phyloP scores from a whole-genome alignment of 2,329 filamentous ascomycete species.

The Juglanconis sp. region DNA sequence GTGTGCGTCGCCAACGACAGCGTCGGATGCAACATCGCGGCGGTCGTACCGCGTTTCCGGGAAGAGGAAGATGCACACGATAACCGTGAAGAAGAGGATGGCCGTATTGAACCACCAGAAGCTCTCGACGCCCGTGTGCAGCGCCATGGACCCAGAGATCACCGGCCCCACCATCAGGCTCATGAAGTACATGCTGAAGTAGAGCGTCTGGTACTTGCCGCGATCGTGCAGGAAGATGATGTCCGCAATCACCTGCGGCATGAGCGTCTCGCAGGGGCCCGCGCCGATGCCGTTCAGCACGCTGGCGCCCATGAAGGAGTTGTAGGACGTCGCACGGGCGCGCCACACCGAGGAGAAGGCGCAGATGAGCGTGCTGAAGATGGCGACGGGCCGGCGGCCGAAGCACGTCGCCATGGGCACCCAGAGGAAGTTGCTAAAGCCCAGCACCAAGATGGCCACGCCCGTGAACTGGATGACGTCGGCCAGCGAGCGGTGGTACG shows the following conservation, averaged over 20 bases:
- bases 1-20: constrained; percentile 10
- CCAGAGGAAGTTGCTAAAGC: constrained; percentile 53
- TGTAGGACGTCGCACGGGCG: constrained; percentile 54
- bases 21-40: constrained; percentile 27
- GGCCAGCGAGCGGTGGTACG: constrained; percentile 50
- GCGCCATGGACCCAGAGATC: constrained; percentile 54
- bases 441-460: constrained; percentile 44
- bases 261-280: constrained; percentile 59
- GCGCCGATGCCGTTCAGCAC: constrained; percentile 61
- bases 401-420: constrained; percentile 45
- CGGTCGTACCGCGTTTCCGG: constrained; percentile 62
- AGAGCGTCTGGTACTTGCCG: constrained; percentile 50
- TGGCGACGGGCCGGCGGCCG: constrained; percentile 45
- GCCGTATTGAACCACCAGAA: constrained; percentile 67
- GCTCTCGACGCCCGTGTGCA: constrained; percentile 55
- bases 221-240: constrained; percentile 64
- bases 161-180: constrained; percentile 48
- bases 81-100: constrained; percentile 44
- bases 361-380: constrained; percentile 41
- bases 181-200: constrained; percentile 62
- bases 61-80: constrained; percentile 57
- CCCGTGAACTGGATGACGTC: constrained; percentile 49
- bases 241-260: constrained; percentile 62
- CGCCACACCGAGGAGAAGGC: constrained; percentile 46
- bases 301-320: constrained; percentile 61